phyloP scores from a whole-genome alignment of 2,329 filamentous ascomycete genomes.

The Colletotrichum sp. region DNA sequence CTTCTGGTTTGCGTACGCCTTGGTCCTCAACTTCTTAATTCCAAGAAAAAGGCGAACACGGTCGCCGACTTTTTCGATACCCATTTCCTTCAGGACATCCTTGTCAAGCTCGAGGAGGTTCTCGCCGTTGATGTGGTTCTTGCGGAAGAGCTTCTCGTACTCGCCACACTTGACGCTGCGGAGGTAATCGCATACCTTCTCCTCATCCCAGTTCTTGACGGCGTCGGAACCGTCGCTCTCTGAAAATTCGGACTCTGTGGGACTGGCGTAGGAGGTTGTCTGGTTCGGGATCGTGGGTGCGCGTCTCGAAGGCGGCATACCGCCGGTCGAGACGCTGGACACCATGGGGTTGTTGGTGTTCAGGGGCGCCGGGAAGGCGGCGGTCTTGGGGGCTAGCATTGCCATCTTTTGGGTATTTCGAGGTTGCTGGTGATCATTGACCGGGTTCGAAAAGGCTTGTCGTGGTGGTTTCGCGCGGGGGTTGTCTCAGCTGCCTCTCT shows the following conservation, averaged over 20 bases:
- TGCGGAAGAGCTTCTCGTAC: constrained; percentile 88
- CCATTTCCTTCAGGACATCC: constrained; percentile 95
- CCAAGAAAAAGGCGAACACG: constrained; percentile 88
- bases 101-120: constrained; percentile 97
- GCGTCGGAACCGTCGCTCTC: constrained; percentile 79
- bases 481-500: constrained; percentile 23
- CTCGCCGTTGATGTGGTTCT: constrained; percentile 97
- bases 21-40: constrained; percentile 83
- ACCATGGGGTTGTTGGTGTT: constrained; percentile 50
- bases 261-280: constrained; percentile 73
- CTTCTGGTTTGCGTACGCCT: constrained; percentile 77
- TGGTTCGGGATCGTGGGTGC: constrained; percentile 52
- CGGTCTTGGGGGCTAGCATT: constrained; percentile 78
- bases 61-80: constrained; percentile 97
- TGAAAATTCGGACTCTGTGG: constrained; percentile 92
- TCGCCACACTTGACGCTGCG: constrained; percentile 90
- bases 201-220: constrained; percentile 88
- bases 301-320: constrained; percentile 58
- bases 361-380: constrained; percentile 64
- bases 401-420: constrained; percentile 58
- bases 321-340: constrained; percentile 51
- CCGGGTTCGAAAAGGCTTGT: neutral
- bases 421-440: neutral
- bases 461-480: neutral
- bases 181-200: constrained; percentile 89